Base-by-base conservation (phyloP, 768 basidiomycete genomes). In the Filobasidium floriforme region DNA sequence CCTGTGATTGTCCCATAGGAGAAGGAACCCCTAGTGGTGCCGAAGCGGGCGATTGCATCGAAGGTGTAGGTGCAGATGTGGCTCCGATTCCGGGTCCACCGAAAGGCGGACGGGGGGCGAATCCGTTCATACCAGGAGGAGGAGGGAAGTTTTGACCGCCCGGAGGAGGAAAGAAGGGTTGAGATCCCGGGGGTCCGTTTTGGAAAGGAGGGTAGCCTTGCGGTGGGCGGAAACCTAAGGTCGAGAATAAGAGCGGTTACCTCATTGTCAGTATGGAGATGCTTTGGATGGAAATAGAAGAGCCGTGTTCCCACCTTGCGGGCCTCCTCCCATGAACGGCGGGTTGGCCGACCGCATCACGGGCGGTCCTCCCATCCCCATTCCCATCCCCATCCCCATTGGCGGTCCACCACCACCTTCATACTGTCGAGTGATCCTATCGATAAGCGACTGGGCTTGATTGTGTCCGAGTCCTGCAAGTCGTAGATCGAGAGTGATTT, bases 391-490 rank as follows among this genome's bases (percentile, higher is more conserved):
- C 29, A 60, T 37, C 7, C 59, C 59, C 59, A 60, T 43, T 24
- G 63, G 44, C 18, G 59, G 66, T 59, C 66, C 73, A 67, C 41
- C 74, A 24, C 66, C 66, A 43, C 66, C 66, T 80, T 98, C 94
- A 75, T 94, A 96, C 28, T 89, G 87, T 24, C 89, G 87, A 43
- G 92, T 93, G 79, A 99, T 98, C 79, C 94, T 90, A 84, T 99
- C 94, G 77, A 99, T 98, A 77, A 98, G 92, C 73, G 82, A 91
- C 79, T 99, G 96, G 19, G 94, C 93, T 79, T 94, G 94, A 84
- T 98, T 93, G 80, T 97, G 92, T 64, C 81, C 81, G 61, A 82
- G 72, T 14, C 75, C 80, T 81, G 70, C 7, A 65, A 64, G 46
- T 69, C 67, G 57, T 70, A 2, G n/a, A 41, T 43, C 5, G 22